Evolutionary conservation across 2,329 filamentous ascomycete species (phyloP).

Genomic region (Hysterium pulicare): DNA sequence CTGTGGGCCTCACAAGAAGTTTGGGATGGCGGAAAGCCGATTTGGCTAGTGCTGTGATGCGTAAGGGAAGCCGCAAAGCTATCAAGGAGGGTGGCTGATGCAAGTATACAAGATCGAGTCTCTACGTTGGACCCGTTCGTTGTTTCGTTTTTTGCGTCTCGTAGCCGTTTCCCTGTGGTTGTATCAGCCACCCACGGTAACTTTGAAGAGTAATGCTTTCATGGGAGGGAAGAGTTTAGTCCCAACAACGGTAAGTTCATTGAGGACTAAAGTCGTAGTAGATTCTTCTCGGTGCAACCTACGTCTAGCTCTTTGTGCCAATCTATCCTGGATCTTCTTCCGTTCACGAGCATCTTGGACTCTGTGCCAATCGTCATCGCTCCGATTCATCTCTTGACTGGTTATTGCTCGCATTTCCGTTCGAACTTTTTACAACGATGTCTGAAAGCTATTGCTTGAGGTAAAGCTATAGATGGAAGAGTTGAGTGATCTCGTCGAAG

Average conservation of each 20-base stretch:
- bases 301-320: constrained; percentile 39
- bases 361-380: constrained; percentile 28
- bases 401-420: too few relatives aligned
- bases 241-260: too few relatives aligned
- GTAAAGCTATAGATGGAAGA: not conserved
- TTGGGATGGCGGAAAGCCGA: too few relatives aligned
- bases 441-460: not conserved
- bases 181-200: not conserved
- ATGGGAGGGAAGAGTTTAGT: too few relatives aligned
- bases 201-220: not conserved
- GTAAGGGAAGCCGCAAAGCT: too few relatives aligned
- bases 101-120: too few relatives aligned
- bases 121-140: too few relatives aligned
- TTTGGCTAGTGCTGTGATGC: too few relatives aligned
- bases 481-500: not conserved
- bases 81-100: too few relatives aligned
- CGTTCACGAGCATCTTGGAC: constrained; percentile 36
- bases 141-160: constrained; percentile 4
- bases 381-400: not conserved
- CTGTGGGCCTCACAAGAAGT: too few relatives aligned
- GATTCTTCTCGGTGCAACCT: constrained; percentile 7
- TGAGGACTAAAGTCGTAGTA: too few relatives aligned
- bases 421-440: too few relatives aligned
- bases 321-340: constrained; percentile 40
- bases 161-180: constrained; percentile 5